Evolutionary conservation across 2,329 filamentous ascomycete genomes (phyloP), one percentile per base, ranked within the genome.

Genomic region (Podosphaera xanthii): DNA sequence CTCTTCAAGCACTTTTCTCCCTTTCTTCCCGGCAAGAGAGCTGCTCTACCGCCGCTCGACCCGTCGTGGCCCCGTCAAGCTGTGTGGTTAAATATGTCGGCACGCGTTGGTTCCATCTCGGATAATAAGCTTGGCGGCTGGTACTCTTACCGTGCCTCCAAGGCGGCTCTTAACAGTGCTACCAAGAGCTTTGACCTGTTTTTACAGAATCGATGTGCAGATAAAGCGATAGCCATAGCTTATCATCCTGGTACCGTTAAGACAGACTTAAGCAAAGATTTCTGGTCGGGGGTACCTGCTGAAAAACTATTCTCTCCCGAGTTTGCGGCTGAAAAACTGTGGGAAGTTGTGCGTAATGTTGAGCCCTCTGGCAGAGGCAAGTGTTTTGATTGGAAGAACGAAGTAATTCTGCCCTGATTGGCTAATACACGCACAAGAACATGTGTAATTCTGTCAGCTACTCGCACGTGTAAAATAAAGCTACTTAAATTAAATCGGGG

Each of bases 171-270:
- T 2, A 87, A 83, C 63, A 83, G 83, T 66, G 60, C 88, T 10
- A 79, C 80, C 6, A 86, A 82, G 71, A 84, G 78, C 5, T 81
- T 88, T 62, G 87, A 92, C 68, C 75, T 84, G 35, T 78, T 82
- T 66, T 71, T 92, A 38, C 70, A 70, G 42, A 73, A 76, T 3
- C 74, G 76, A 49, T 76, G 77, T 60, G 80, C 76, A 0, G 76
- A 78, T 0, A 80, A 78, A 58, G 85, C 84, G 0, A 74, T 88
- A 63, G 80, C 81, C 0, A 72, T 94, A 9, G 78, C 77, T 8
- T 76, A 92, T 66, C 87, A 92, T 70, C 87, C 87, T 0, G 87
- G 87, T 2, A 92, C 87, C 0, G 86, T 92, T 56, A 82, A 77
- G 72, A 92, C 87, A 57, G 82, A 77, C 8, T 71, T 94, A 62